These are phyloP conservation scores for Rugosomyces carneus DNA, from an alignment of 1,284 basidiomycete species.

Conservation along the genomic window DNA sequence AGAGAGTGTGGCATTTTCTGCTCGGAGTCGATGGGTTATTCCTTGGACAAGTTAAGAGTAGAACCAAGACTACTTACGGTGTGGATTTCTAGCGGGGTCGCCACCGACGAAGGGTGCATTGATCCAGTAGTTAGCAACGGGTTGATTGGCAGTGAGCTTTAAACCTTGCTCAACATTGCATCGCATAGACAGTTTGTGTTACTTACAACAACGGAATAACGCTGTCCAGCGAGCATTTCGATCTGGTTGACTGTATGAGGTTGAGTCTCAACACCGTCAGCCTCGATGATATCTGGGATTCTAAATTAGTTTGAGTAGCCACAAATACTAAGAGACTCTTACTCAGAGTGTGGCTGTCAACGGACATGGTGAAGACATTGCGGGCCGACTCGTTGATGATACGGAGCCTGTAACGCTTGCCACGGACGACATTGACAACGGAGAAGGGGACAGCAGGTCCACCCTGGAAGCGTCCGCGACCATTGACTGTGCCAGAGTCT, in stretches of 20 bases:
- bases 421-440: slow-evolving; percentile 25
- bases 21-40: not conserved
- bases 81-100: slow-evolving; percentile 15
- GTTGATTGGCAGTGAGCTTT: slow-evolving; percentile 29
- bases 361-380: slow-evolving; percentile 30
- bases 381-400: slow-evolving; percentile 39
- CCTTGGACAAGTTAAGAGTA: not conserved
- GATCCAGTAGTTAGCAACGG: slow-evolving; percentile 35
- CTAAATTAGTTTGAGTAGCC: not conserved
- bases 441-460: slow-evolving; percentile 25
- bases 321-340: not conserved
- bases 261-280: slow-evolving; percentile 32
- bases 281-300: slow-evolving; percentile 39
- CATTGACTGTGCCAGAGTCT: slow-evolving; percentile 34
- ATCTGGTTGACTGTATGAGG: slow-evolving; percentile 25
- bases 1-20: slow-evolving; percentile 20
- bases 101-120: slow-evolving; percentile 22
- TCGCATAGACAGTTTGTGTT: not conserved
- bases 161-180: not conserved
- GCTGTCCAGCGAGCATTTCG: slow-evolving; percentile 26
- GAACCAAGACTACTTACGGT: slow-evolving; percentile 8
- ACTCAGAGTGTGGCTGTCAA: slow-evolving; percentile 25
- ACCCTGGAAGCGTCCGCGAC: slow-evolving; percentile 31
- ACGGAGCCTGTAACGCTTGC: slow-evolving; percentile 43
- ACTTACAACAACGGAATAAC: slow-evolving; percentile 28